phyloP scores from a whole-genome alignment of 306 rosid species.

The Heteromeles arbutifolia region DNA sequence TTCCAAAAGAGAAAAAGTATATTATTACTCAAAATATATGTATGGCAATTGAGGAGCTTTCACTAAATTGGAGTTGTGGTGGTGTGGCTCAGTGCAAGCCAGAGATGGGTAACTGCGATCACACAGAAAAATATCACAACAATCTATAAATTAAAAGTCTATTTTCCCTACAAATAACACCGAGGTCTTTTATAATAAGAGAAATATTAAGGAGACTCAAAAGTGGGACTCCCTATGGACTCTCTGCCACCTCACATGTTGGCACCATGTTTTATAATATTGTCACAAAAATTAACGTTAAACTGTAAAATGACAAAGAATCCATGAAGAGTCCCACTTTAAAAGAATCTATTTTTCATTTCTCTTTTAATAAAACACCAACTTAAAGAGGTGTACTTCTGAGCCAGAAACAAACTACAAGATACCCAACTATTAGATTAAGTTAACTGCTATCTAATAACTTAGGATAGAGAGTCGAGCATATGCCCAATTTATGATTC shows the following conservation, averaged over 20 bases:
- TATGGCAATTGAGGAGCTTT: background rate
- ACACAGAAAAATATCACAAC: background rate
- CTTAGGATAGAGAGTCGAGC: background rate
- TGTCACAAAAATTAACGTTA: too few relatives aligned
- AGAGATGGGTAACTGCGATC: background rate
- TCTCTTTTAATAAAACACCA: too few relatives aligned
- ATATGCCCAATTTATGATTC: too few relatives aligned
- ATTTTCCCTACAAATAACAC: background rate
- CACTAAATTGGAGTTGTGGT: background rate
- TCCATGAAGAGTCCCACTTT: too few relatives aligned
- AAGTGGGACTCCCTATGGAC: too few relatives aligned
- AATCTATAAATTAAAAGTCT: background rate
- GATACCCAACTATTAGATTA: background rate
- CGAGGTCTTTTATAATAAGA: background rate
- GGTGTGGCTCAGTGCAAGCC: too few relatives aligned
- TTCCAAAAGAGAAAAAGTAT: background rate
- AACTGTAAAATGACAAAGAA: too few relatives aligned
- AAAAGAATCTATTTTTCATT: too few relatives aligned
- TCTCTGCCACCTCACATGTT: too few relatives aligned
- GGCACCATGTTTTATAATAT: too few relatives aligned
- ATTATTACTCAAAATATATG: background rate
- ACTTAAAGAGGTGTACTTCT: background rate
- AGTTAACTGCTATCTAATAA: background rate
- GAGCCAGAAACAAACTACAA: background rate
- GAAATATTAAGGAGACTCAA: too few relatives aligned